These are phyloP conservation scores for Neocatenulostroma microsporum DNA, from an alignment of 2,329 filamentous ascomycete species.

Conservation along the genomic window DNA sequence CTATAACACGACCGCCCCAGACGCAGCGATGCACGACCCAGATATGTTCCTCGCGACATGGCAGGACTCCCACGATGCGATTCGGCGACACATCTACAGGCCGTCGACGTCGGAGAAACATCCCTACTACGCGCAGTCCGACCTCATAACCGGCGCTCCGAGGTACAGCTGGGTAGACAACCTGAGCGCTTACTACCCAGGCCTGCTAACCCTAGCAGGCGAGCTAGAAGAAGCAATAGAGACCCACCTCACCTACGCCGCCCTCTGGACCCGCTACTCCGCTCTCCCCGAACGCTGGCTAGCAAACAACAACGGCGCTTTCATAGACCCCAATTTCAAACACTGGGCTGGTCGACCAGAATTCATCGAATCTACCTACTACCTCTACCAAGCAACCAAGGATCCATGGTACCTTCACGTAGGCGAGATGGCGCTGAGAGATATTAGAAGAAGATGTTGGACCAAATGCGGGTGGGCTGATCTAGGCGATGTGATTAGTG, in stretches of 20 bases:
- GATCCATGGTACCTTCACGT: constrained; percentile 96
- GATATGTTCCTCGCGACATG: constrained; percentile 75
- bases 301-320: constrained; percentile 59
- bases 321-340: constrained; percentile 74
- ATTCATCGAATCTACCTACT: constrained; percentile 94
- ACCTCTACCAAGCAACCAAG: constrained; percentile 85
- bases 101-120: constrained; percentile 60
- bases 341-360: constrained; percentile 97
- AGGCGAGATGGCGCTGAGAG: constrained; percentile 86
- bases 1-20: constrained; percentile 26
- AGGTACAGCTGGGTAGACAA: constrained; percentile 95
- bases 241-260: constrained; percentile 82
- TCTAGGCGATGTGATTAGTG: constrained; percentile 52
- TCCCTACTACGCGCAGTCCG: constrained; percentile 87
- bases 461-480: constrained; percentile 90
- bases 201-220: constrained; percentile 74
- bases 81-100: constrained; percentile 86
- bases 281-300: constrained; percentile 84
- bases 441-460: constrained; percentile 83
- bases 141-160: constrained; percentile 78
- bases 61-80: constrained; percentile 76
- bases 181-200: constrained; percentile 89
- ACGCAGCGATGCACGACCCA: constrained; percentile 43
- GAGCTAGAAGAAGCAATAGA: constrained; percentile 86
- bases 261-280: constrained; percentile 90